Percentiles rank a stretch among this genome's conserved stretches.
Conservation (phyloP, 352 stramenopile species). For the Elongisporangium anandrum region DNA sequence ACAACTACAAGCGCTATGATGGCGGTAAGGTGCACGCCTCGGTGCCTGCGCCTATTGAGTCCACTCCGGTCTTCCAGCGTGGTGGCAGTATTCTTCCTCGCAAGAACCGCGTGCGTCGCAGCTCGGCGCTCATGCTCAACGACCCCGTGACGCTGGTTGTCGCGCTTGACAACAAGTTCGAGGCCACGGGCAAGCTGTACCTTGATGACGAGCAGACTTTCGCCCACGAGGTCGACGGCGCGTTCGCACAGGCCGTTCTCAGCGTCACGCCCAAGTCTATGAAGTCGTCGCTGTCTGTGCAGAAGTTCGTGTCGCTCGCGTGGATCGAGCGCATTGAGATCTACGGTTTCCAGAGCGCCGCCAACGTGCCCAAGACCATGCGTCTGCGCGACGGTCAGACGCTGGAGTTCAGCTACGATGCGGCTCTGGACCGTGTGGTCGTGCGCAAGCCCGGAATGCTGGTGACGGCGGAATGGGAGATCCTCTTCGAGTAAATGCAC, state of each 20-base stretch:
- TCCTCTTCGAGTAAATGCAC: constrained; percentile 39
- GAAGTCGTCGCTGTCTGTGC: constrained; percentile 1
- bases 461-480: constrained; percentile 65
- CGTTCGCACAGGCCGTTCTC: constrained; percentile 15
- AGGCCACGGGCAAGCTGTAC: constrained; percentile 91
- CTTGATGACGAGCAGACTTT: constrained; percentile 96
- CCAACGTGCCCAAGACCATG: constrained; percentile 40
- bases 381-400: constrained; percentile 28
- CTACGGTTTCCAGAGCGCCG: constrained; percentile 41
- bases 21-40: constrained; percentile 52
- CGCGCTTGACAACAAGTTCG: constrained; percentile 80
- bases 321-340: constrained; percentile 87
- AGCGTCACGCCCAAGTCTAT: constrained; percentile 12
- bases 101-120: constrained; percentile 95
- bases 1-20: constrained; percentile 51
- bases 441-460: constrained; percentile 82
- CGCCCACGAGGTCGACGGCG: constrained; percentile 41
- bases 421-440: constrained; percentile 49
- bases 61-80: constrained; percentile 96
- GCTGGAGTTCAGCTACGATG: constrained; percentile 72
- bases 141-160: constrained; percentile 98
- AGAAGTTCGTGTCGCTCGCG: constrained; percentile 43
- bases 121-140: constrained; percentile 91
- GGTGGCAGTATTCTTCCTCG: constrained; percentile 93
- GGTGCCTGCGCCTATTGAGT: constrained; percentile 88